Percentiles rank a stretch among this genome's conserved stretches.
phyloP scores from a whole-genome alignment of 78 protist genomes.

The Planoprotostelium fungivorum region DNA sequence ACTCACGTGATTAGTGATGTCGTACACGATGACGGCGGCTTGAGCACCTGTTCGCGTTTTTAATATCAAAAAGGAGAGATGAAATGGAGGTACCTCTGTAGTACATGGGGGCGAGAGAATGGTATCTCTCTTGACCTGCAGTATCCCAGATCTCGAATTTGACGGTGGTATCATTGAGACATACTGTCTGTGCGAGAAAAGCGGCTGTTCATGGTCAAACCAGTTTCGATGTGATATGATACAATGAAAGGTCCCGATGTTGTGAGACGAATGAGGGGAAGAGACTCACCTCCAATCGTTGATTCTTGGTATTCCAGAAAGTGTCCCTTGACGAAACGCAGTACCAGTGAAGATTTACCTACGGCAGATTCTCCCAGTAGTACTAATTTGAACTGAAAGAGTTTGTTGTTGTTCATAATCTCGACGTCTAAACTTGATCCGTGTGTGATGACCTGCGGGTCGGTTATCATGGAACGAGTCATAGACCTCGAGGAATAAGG shows the following conservation, averaged over 20 bases:
- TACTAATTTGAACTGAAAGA: constrained; percentile 78
- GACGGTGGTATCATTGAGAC: constrained; percentile 86
- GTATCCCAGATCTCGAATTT: constrained; percentile 96
- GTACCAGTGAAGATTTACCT: constrained; percentile 79
- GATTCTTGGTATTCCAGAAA: constrained; percentile 94
- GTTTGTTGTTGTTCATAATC: constrained; percentile 50
- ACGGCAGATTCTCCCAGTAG: constrained; percentile 82
- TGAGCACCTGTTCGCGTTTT: constrained; percentile 66
- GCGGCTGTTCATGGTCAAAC: constrained; percentile 74
- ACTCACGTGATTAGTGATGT: constrained; percentile 61
- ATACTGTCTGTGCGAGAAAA: constrained; percentile 91
- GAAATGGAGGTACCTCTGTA: constrained; percentile 66
- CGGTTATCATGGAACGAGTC: too few species aligned
- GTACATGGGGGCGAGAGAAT: constrained; percentile 94
- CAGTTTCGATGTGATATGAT: neutral
- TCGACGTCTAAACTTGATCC: neutral
- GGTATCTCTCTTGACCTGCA: constrained; percentile 84
- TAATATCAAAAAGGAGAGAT: neutral
- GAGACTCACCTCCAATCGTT: constrained; percentile 89
- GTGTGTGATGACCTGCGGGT: neutral
- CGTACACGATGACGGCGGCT: constrained; percentile 93
- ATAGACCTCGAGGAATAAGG: too few species aligned
- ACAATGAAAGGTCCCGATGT: neutral
- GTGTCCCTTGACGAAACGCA: constrained; percentile 94
- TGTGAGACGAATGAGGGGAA: too few species aligned